phyloP scores from a whole-genome alignment of 140 eudicot species.

The Bidens hawaiensis region DNA sequence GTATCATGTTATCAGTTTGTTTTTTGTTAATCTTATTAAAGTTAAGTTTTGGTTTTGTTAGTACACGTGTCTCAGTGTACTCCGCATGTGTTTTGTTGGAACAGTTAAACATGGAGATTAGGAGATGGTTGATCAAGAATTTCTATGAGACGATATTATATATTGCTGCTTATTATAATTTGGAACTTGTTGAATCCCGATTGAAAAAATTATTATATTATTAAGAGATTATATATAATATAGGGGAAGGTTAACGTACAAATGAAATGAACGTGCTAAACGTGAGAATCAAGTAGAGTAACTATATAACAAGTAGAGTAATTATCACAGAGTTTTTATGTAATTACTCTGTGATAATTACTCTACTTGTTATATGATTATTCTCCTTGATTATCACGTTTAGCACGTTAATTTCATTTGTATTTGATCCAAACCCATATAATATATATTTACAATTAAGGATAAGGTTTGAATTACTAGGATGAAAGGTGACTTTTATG shows the following conservation, averaged over 20 bases:
- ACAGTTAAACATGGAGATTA: slow-evolving; percentile 5
- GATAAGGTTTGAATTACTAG: slow-evolving; percentile 22
- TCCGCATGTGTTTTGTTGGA: neutral
- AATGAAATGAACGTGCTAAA: too few species aligned
- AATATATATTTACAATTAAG: neutral
- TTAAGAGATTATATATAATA: neutral
- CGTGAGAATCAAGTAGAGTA: too few species aligned
- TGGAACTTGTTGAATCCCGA: slow-evolving; percentile 28
- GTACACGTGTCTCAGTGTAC: neutral
- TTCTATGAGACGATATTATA: neutral
- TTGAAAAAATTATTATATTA: slow-evolving; percentile 20
- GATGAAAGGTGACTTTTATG: slow-evolving; percentile 21
- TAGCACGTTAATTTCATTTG: too few species aligned
- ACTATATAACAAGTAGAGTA: too few species aligned
- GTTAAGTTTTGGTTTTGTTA: neutral
- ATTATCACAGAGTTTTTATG: too few species aligned
- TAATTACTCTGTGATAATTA: too few species aligned
- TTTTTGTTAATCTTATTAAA: neutral
- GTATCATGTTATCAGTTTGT: neutral
- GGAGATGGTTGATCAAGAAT: slow-evolving; percentile 10
- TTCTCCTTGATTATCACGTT: too few species aligned
- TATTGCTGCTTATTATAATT: neutral
- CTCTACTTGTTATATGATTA: too few species aligned
- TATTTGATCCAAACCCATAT: too few species aligned
- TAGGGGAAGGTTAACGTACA: too few species aligned